Evolutionary conservation across 1,284 basidiomycete species (phyloP), one percentile per base, ranked within the genome.

Genomic region (Ganoderma boninense): DNA sequence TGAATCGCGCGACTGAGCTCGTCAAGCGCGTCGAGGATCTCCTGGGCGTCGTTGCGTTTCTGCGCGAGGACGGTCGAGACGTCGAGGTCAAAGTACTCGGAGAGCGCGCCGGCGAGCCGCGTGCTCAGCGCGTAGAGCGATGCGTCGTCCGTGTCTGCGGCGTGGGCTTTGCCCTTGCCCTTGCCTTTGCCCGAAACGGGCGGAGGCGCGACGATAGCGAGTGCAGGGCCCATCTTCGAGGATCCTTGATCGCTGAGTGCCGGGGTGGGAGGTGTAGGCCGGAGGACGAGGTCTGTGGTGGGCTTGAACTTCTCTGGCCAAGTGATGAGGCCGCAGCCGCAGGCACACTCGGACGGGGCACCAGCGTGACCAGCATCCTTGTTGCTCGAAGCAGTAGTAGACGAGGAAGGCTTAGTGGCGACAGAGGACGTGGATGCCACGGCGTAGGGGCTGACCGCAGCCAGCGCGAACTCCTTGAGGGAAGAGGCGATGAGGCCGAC

Each of bases 1-100:
- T 76, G 76, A 67, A 93, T 86, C 43, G 85, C 85, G 26, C 80
- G 79, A 68, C 85, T 81, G 49, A 93, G 84, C 0, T 86, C 88
- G 73, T 93, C 91, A 32, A 92, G 82, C 2, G 89, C 90, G 44
- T 88, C 86, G 54, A 89, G 76, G 43, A 91, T 82, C 74, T 92
- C 91, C 64, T 86, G 83, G 63, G 90, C 75, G 67, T 92, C 90
- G 64, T 81, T 81, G 13, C 82, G 82, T 29, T 87, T 78, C 38
- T 80, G 80, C 8, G 84, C 82, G 5, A 83, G 74, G 43, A 88
- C 74, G 13, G 84, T 82, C 18, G 84, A 83, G 26, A 82, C 81
- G 69, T 86, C 89, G 72, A 91, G 79, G 69, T 86, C 89, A 72
- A 91, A 79, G 59, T 85, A 84, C 73, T 87, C 86, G 26, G 84